phyloP scores from a whole-genome alignment of 495 filamentous ascomycete species.

The Pseudotulostoma volvatum region DNA sequence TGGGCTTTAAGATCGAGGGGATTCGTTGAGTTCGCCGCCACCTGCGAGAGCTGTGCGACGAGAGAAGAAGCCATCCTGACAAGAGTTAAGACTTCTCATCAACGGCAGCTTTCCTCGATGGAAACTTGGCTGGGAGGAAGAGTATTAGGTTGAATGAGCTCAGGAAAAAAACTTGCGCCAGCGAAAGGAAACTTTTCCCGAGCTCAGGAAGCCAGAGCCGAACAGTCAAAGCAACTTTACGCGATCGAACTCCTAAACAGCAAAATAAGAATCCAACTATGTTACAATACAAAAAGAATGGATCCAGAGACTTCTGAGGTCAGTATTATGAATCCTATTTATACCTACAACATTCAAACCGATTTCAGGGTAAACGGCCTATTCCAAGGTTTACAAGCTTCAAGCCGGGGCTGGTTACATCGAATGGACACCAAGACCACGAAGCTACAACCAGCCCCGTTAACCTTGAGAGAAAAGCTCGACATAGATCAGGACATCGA shows the following conservation, averaged over 20 bases:
- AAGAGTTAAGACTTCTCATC: conserved; percentile 1
- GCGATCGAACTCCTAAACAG: not conserved
- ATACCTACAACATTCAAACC: not conserved
- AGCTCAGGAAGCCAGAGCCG: not conserved
- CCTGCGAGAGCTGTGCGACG: conserved; percentile 62
- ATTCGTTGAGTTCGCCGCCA: conserved; percentile 60
- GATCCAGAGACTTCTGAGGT: not conserved
- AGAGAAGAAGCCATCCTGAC: conserved; percentile 60
- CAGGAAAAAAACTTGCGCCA: not conserved
- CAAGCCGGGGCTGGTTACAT: conserved; percentile 31
- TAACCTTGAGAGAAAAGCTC: conserved; percentile 10
- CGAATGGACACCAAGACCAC: conserved; percentile 8
- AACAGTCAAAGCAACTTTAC: conserved; percentile 2
- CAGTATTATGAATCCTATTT: not conserved
- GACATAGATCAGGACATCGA: conserved; percentile 13
- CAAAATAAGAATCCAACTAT: not conserved
- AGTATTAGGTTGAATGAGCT: no score
- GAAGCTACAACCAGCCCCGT: conserved; percentile 8
- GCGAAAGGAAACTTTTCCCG: conserved; percentile 6
- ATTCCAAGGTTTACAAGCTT: conserved; percentile 57
- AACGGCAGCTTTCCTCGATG: not conserved
- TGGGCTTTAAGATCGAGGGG: conserved; percentile 79
- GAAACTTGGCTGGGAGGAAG: no score
- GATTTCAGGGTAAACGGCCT: conserved; percentile 20
- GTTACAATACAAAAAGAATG: not conserved